Conservation (phyloP, 2,329 filamentous ascomycete species). For the Fusarium agapanthi region DNA sequence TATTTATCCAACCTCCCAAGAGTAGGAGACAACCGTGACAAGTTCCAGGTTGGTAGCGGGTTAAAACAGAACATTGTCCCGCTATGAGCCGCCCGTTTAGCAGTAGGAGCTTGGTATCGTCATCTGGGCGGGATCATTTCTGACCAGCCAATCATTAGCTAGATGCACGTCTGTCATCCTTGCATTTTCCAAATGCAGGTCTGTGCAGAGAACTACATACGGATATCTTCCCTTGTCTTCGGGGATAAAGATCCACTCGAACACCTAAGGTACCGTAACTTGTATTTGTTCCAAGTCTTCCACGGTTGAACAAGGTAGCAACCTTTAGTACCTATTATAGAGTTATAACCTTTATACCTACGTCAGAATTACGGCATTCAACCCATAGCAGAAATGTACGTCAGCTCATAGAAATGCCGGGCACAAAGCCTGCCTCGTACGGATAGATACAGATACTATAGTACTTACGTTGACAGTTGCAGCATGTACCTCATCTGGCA, state of each 20-base stretch:
- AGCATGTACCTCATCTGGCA: conserved; percentile 17
- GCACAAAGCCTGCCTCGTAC: not conserved
- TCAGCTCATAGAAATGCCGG: not conserved
- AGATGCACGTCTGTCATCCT: conserved; percentile 19
- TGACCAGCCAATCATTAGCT: conserved; percentile 35
- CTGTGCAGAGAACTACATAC: conserved; percentile 21
- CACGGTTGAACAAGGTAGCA: not conserved
- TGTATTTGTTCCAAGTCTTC: not conserved
- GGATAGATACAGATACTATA: conserved; percentile 4
- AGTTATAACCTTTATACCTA: not conserved
- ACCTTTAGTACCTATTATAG: not conserved
- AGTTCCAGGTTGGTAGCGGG: not conserved
- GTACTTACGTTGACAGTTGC: conserved; percentile 24
- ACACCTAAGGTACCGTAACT: not conserved
- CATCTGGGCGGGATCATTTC: conserved; percentile 17
- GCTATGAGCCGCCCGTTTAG: conserved; percentile 22
- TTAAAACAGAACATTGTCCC: not conserved
- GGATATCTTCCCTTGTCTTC: not conserved
- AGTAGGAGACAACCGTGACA: not conserved
- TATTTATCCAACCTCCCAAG: too few relatives aligned
- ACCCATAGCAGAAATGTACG: not conserved
- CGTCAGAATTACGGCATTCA: not conserved
- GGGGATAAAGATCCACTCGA: conserved; percentile 8
- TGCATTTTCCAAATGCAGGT: conserved; percentile 24
- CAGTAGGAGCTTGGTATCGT: conserved; percentile 26